These are phyloP conservation scores for Nemania abortiva DNA, from an alignment of 2,329 filamentous ascomycete species.

Conservation along the genomic window DNA sequence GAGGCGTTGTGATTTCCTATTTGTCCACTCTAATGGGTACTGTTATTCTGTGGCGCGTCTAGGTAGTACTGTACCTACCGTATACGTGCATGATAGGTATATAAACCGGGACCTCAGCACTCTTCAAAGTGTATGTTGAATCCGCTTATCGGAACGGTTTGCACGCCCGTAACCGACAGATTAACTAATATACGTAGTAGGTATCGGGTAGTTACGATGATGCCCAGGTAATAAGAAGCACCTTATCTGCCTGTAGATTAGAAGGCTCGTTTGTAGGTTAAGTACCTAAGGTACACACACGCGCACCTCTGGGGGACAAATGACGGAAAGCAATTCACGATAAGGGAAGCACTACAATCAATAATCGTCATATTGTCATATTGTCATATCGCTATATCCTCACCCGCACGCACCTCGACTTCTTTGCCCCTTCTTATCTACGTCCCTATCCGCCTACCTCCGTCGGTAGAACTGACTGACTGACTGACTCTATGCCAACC, in stretches of 20 bases:
- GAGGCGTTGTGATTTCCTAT: not conserved
- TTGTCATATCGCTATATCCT: constrained; percentile 7
- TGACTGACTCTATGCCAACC: not conserved
- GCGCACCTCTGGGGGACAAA: constrained; percentile 9
- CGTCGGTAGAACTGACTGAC: not conserved
- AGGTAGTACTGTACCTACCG: no score
- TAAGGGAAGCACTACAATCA: constrained; percentile 22
- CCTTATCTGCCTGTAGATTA: not conserved
- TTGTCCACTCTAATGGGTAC: not conserved
- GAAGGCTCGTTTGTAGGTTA: no score
- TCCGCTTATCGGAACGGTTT: not conserved
- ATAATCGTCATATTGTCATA: constrained; percentile 12
- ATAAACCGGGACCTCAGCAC: not conserved
- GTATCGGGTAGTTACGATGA: no score
- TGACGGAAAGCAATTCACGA: constrained; percentile 32
- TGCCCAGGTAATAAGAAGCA: no score
- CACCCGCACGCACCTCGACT: not conserved
- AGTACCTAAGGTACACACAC: no score
- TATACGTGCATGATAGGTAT: not conserved
- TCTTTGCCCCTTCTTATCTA: not conserved
- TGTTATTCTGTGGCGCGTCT: constrained; percentile 3
- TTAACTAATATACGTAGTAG: no score
- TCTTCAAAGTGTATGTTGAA: not conserved
- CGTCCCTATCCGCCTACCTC: not conserved
- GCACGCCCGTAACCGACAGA: not conserved